phyloP scores from a whole-genome alignment of 208 protist genomes.

The Wallacemonas sp. region DNA sequence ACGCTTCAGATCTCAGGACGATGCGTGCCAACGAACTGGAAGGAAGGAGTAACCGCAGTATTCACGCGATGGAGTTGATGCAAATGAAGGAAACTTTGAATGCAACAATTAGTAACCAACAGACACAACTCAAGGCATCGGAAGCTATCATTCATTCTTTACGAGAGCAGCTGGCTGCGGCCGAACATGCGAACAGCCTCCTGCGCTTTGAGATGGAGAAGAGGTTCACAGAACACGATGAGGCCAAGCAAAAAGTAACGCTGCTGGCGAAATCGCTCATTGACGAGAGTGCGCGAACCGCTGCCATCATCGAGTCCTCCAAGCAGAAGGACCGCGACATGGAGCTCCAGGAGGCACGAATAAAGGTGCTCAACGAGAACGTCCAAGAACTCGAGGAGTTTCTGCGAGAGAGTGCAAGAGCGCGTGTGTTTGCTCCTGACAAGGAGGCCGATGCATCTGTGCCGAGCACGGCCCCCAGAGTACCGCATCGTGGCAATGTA shows the following conservation, averaged over 20 bases:
- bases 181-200: conserved; percentile 66
- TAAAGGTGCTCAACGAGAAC: conserved; percentile 66
- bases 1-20: conserved; percentile 43
- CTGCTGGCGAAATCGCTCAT: conserved; percentile 72
- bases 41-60: conserved; percentile 63
- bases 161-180: conserved; percentile 67
- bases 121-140: conserved; percentile 72
- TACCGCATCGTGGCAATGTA: background rate
- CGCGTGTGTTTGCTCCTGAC: background rate
- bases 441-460: background rate
- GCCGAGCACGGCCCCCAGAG: background rate
- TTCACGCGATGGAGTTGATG: conserved; percentile 79
- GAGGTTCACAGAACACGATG: conserved; percentile 46
- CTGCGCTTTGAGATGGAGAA: conserved; percentile 55
- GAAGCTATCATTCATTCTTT: conserved; percentile 69
- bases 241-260: conserved; percentile 62
- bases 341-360: conserved; percentile 57
- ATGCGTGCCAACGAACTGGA: conserved; percentile 66
- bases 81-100: conserved; percentile 76
- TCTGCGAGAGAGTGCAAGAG: conserved; percentile 24
- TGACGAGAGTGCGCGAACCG: conserved; percentile 66
- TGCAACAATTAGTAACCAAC: conserved; percentile 83
- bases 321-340: conserved; percentile 53
- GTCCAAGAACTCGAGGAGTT: conserved; percentile 61
- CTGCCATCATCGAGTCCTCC: conserved; percentile 38